A percentile compares a stretch with the other conserved stretches of the same genome.
These are phyloP conservation scores for Mrakia gelida DNA, from an alignment of 768 basidiomycete species.

Conservation along the genomic window DNA sequence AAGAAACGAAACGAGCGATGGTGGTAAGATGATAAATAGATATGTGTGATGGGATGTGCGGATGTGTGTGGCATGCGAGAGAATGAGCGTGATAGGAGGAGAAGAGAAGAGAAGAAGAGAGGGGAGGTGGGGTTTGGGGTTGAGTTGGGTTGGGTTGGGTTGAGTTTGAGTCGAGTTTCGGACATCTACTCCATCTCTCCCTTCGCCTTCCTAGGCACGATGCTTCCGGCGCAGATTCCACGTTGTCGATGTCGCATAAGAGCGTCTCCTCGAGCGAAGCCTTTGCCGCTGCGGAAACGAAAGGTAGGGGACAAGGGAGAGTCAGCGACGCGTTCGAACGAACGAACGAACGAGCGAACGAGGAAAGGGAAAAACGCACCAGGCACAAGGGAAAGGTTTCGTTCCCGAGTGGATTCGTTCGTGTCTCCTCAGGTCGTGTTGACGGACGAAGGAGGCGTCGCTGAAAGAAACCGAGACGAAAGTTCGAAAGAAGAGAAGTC, in stretches of 20 bases:
- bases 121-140: too few relatives aligned
- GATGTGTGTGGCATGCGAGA: too few relatives aligned
- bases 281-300: constrained; percentile 45
- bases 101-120: too few relatives aligned
- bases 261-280: constrained; percentile 49
- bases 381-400: constrained; percentile 48
- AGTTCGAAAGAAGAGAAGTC: not conserved
- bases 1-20: too few relatives aligned
- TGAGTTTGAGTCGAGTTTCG: too few relatives aligned
- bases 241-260: constrained; percentile 48
- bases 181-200: not conserved
- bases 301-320: not conserved
- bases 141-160: too few relatives aligned
- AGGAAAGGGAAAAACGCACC: constrained; percentile 39
- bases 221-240: constrained; percentile 46
- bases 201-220: constrained; percentile 36
- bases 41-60: too few relatives aligned
- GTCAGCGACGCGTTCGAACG: not conserved
- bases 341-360: not conserved
- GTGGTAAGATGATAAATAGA: too few relatives aligned
- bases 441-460: constrained; percentile 48
- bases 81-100: too few relatives aligned
- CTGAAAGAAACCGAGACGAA: constrained; percentile 32
- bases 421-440: constrained; percentile 49
- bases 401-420: constrained; percentile 47